These are phyloP conservation scores for Xylariaceae sp. DNA, from an alignment of 2,329 filamentous ascomycete genomes.

Conservation along the genomic window DNA sequence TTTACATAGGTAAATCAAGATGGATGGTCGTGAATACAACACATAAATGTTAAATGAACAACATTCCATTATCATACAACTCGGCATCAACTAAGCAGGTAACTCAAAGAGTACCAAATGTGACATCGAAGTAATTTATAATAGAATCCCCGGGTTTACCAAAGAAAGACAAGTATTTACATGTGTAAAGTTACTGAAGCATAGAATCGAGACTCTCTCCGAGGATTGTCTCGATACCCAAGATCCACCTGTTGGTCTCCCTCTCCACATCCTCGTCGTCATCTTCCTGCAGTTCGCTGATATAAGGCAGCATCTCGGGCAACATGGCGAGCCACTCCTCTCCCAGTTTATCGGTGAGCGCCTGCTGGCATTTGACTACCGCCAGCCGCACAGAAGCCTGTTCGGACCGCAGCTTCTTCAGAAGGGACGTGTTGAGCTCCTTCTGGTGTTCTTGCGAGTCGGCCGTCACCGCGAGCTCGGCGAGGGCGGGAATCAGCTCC, in stretches of 20 bases:
- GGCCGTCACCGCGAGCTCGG: constrained; percentile 72
- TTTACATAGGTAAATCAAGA: too few species aligned
- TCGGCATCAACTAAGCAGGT: too few species aligned
- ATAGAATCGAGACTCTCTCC: constrained; percentile 90
- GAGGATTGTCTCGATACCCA: constrained; percentile 79
- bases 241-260: constrained; percentile 86
- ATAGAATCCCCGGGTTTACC: too few species aligned
- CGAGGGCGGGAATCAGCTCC: constrained; percentile 67
- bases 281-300: constrained; percentile 93
- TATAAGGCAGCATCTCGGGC: constrained; percentile 93
- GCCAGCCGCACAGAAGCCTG: constrained; percentile 68
- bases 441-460: constrained; percentile 88
- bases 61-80: too few species aligned
- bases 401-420: constrained; percentile 72
- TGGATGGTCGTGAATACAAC: too few species aligned
- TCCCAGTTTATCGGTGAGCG: constrained; percentile 71
- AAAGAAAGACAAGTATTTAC: too few species aligned
- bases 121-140: too few species aligned
- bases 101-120: too few species aligned
- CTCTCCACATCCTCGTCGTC: constrained; percentile 90
- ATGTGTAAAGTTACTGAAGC: constrained; percentile 59
- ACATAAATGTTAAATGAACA: too few species aligned
- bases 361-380: constrained; percentile 75
- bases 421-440: constrained; percentile 71
- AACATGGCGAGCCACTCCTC: constrained; percentile 91